Base-by-base conservation (phyloP, 495 filamentous ascomycete genomes). In the Filosporella fistucella region DNA sequence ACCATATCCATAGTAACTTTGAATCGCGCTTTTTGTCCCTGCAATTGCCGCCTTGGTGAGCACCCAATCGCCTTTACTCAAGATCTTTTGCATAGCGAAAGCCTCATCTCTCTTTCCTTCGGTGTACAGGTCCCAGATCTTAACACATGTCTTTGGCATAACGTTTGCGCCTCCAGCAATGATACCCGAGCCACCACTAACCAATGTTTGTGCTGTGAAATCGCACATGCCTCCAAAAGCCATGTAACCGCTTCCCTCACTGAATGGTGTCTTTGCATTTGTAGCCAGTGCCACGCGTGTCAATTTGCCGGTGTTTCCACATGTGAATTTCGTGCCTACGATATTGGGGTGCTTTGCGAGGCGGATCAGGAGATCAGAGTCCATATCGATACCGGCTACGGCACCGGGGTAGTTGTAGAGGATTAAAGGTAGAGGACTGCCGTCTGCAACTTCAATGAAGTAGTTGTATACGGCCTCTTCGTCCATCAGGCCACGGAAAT, bases 321-420 rank as follows among this genome's bases (percentile, higher is more conserved):
- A 91, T 17, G 89, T 94, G 75, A 95, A 95, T 63, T 94, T 94
- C 37, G 88, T 90, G 41, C 89, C 88, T 48, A 88, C 70, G 57
- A 95, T 84, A 63, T 95, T 94, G 39, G 84, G 82, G 61, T 94
- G 88, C 52, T 83, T 67, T 17, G 85, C 87, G 33, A 95, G 78
- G 59, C 74, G 78, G 63, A 93, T 88, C 53, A 94, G 77, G 40
- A 93, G 76, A 60, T 95, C 89, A 26, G 82, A 88, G 73, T 91
- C 88, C 85, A 95, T 87, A 61, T 94, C 89, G 57, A 95, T 88
- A 22, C 89, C 89, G n/a, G 86, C 80, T 4, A 94, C 89, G 28
- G 88, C 89, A 28, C 88, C 89, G 1, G 89, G 89, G 68, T 94
- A 94, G 72, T 95, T 94, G 72, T 94, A 93, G 11, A 95, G 70